Evolutionary conservation across 2,329 filamentous ascomycete genomes (phyloP).

Genomic region (Cercospora sp.): DNA sequence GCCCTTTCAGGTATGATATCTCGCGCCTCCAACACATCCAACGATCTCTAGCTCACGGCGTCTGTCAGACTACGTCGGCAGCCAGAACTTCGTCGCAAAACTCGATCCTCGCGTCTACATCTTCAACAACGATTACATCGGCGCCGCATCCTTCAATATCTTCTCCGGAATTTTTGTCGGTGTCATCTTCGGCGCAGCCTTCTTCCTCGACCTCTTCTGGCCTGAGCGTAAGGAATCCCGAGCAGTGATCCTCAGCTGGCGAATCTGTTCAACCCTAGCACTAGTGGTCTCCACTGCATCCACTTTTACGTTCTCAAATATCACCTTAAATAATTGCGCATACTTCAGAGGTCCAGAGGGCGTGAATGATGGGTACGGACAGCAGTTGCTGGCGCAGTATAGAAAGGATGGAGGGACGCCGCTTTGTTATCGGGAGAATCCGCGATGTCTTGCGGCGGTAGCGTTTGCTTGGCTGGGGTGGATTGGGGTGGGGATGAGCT

Average conservation of each 20-base stretch:
- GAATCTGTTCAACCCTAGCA: slow-evolving; percentile 40
- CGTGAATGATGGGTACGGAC: slow-evolving; percentile 27
- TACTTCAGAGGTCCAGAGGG: too few species aligned
- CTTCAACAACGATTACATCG: slow-evolving; percentile 59
- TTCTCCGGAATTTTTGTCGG: slow-evolving; percentile 57
- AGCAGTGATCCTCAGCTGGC: slow-evolving; percentile 57
- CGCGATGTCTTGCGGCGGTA: slow-evolving; percentile 52
- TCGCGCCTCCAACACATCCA: not conserved
- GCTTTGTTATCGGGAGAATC: slow-evolving; percentile 52
- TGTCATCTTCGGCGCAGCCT: slow-evolving; percentile 56
- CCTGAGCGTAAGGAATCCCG: slow-evolving; percentile 55
- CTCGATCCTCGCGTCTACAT: slow-evolving; percentile 45
- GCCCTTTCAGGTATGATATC: slow-evolving; percentile 52
- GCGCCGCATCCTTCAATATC: slow-evolving; percentile 59
- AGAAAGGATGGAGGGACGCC: slow-evolving; percentile 43
- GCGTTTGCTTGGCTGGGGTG: slow-evolving; percentile 58
- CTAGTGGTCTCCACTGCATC: too few species aligned
- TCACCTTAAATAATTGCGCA: too few species aligned
- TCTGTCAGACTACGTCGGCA: slow-evolving; percentile 54
- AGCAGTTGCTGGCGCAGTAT: slow-evolving; percentile 37
- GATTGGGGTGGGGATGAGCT: slow-evolving; percentile 48
- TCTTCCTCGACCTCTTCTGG: slow-evolving; percentile 65
- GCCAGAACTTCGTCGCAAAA: slow-evolving; percentile 52
- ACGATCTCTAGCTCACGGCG: not conserved
- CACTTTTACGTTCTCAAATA: too few species aligned